Percentiles rank a stretch among this genome's conserved stretches.
Evolutionary conservation across 306 rosid genomes (phyloP).

Genomic region (Prinsepia uniflora): DNA sequence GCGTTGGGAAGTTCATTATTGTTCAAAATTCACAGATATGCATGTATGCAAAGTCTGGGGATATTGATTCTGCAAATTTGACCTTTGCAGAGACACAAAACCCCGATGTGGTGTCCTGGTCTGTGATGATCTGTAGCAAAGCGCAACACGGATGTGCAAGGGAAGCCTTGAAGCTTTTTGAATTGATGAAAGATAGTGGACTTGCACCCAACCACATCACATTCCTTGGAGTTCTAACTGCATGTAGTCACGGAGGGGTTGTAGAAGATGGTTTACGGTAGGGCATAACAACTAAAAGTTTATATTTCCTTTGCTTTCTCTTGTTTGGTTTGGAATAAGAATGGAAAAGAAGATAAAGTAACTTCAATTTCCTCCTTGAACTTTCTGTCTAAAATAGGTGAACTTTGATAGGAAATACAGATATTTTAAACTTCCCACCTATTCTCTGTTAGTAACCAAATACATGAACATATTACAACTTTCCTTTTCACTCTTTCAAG

Average conservation of each 20-base stretch:
- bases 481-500: background rate
- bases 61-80: conserved; percentile 35
- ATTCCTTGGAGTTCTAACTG: conserved; percentile 52
- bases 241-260: conserved; percentile 63
- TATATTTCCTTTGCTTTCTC: background rate
- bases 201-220: conserved; percentile 46
- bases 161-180: conserved; percentile 45
- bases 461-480: background rate
- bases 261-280: conserved; percentile 46
- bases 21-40: conserved; percentile 52
- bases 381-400: background rate
- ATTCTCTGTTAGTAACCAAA: background rate
- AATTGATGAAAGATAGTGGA: conserved; percentile 38
- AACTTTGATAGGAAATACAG: background rate
- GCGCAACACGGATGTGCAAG: conserved; percentile 55
- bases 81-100: conserved; percentile 42
- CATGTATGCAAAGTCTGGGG: conserved; percentile 64
- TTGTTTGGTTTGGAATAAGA: background rate
- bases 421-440: background rate
- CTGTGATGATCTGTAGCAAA: conserved; percentile 47
- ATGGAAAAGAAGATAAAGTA: background rate
- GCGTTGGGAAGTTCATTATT: conserved; percentile 31
- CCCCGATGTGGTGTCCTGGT: conserved; percentile 57
- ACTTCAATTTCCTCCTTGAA: background rate
- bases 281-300: background rate